phyloP scores from a whole-genome alignment of 768 basidiomycete genomes.

The Tylopilus felleus region DNA sequence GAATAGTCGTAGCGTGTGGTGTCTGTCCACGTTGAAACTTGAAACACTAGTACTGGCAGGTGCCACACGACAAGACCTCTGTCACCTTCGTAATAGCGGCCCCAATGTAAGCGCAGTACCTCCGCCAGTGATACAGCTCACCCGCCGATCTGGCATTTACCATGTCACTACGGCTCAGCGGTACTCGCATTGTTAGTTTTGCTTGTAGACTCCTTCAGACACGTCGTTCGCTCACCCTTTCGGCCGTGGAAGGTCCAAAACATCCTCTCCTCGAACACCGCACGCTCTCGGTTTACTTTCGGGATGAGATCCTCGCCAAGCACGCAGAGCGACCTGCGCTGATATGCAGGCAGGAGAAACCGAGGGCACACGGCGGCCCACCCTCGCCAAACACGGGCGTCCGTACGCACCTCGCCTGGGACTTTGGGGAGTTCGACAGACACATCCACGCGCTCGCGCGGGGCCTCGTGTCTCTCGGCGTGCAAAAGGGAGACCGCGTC shows the following conservation, averaged over 20 bases:
- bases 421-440: slow-evolving; percentile 63
- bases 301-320: slow-evolving; percentile 48
- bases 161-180: slow-evolving; percentile 7
- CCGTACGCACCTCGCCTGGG: slow-evolving; percentile 63
- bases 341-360: slow-evolving; percentile 57
- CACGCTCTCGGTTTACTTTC: slow-evolving; percentile 64
- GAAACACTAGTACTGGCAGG: no score
- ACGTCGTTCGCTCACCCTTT: slow-evolving; percentile 39
- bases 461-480: slow-evolving; percentile 66
- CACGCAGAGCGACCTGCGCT: slow-evolving; percentile 56
- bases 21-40: no score
- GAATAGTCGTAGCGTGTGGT: no score
- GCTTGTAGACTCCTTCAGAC: slow-evolving; percentile 6
- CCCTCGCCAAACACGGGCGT: slow-evolving; percentile 46
- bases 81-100: no score
- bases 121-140: not conserved
- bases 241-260: slow-evolving; percentile 54
- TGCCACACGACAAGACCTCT: no score
- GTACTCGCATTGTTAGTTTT: not conserved
- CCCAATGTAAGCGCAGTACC: no score
- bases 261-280: slow-evolving; percentile 52
- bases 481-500: slow-evolving; percentile 72
- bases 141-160: not conserved
- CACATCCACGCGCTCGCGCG: slow-evolving; percentile 67
- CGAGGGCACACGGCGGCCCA: slow-evolving; percentile 61